These are phyloP conservation scores for Vanrija sp. DNA, from an alignment of 1,284 basidiomycete species.

Conservation along the genomic window DNA sequence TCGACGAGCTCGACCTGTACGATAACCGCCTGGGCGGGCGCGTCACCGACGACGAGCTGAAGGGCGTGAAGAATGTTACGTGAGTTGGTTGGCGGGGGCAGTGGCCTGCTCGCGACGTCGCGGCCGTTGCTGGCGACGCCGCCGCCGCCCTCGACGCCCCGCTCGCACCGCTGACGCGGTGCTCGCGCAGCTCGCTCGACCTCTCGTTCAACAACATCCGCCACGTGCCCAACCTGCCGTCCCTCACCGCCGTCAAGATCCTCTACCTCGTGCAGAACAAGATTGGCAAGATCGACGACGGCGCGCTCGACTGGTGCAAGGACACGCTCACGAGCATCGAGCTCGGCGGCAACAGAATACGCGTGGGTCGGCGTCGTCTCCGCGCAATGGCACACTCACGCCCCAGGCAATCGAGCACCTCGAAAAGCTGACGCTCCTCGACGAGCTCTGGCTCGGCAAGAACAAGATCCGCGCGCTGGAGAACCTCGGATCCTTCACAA, in stretches of 20 bases:
- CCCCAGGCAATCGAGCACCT: slow-evolving; percentile 79
- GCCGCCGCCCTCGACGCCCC: background rate
- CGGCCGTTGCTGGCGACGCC: background rate
- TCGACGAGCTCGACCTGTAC: slow-evolving; percentile 91
- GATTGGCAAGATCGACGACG: slow-evolving; percentile 70
- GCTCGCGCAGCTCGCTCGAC: slow-evolving; percentile 67
- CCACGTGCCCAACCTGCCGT: slow-evolving; percentile 58
- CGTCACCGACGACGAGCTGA: slow-evolving; percentile 60
- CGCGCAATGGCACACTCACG: background rate
- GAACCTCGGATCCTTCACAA: slow-evolving; percentile 61
- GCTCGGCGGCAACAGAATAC: slow-evolving; percentile 84
- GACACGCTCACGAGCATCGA: slow-evolving; percentile 76
- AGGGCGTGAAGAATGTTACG: slow-evolving; percentile 61
- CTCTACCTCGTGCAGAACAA: slow-evolving; percentile 97
- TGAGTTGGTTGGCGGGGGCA: slow-evolving; percentile 53
- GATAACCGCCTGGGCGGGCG: slow-evolving; percentile 83
- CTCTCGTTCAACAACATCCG: slow-evolving; percentile 91
- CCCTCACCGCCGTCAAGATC: slow-evolving; percentile 58
- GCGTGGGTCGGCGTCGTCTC: slow-evolving; percentile 54
- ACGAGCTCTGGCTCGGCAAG: slow-evolving; percentile 95
- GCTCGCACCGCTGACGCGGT: background rate
- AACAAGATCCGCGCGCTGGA: slow-evolving; percentile 90
- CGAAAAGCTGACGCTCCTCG: slow-evolving; percentile 73
- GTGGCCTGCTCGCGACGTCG: too few species aligned
- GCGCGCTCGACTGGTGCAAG: slow-evolving; percentile 57